A percentile compares a stretch with the other conserved stretches of the same genome.
Conservation (phyloP, 2,329 filamentous ascomycete genomes). For the Fusarium sterilihyphosum region DNA sequence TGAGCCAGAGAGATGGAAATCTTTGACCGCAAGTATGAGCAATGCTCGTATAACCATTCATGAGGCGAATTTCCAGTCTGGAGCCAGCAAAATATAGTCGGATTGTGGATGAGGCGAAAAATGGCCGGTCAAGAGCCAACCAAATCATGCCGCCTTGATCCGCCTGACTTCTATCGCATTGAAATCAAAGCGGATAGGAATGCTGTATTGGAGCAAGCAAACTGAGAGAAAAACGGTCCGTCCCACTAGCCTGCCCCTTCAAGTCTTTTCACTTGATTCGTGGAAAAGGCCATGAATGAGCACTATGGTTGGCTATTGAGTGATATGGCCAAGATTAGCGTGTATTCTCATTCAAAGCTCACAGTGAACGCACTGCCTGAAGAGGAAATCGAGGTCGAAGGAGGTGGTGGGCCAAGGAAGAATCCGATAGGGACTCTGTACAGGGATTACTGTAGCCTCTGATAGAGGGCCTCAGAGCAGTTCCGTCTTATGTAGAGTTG, state of each 20-base stretch:
- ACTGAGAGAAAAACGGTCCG: constrained; percentile 40
- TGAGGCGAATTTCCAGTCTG: constrained; percentile 30
- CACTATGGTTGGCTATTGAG: constrained; percentile 33
- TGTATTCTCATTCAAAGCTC: constrained; percentile 1
- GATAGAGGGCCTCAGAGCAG: constrained; percentile 33
- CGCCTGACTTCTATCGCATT: constrained; percentile 25
- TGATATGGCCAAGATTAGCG: constrained; percentile 18
- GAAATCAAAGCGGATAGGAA: constrained; percentile 15
- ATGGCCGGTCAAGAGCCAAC: constrained; percentile 29
- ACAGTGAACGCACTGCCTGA: constrained; percentile 26
- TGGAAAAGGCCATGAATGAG: constrained; percentile 17
- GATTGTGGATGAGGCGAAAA: constrained; percentile 32
- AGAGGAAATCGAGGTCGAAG: constrained; percentile 34
- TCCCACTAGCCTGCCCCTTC: constrained; percentile 40
- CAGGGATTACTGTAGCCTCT: constrained; percentile 26
- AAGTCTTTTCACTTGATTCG: constrained; percentile 9
- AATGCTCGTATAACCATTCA: constrained; percentile 27
- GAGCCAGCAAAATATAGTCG: constrained; percentile 12
- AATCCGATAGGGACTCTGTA: constrained; percentile 25
- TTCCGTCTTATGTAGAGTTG: neutral
- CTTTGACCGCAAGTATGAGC: constrained; percentile 40
- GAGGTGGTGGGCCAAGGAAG: constrained; percentile 33
- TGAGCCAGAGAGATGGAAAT: constrained; percentile 16
- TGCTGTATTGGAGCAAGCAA: constrained; percentile 17
- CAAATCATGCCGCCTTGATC: constrained; percentile 32